Percentiles rank a stretch among this genome's conserved stretches.
Conservation (phyloP, 805 yeast species). For the Grigorovia humatica region DNA sequence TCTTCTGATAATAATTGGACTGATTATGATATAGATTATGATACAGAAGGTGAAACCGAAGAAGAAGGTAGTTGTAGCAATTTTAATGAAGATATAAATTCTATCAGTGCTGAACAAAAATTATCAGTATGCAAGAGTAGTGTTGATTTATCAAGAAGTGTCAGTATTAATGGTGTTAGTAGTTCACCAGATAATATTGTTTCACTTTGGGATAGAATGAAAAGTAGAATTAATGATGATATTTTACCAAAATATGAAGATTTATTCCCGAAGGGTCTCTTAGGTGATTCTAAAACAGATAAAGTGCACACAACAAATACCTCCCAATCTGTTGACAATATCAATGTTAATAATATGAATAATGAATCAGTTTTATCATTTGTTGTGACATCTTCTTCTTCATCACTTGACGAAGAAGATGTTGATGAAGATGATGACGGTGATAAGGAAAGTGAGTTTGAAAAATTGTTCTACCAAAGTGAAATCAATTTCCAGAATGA, state of each 20-base stretch:
- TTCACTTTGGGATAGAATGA: conserved; percentile 31
- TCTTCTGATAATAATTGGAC: background rate
- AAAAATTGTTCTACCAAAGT: conserved; percentile 18
- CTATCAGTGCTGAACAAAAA: background rate
- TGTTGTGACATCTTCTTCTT: background rate
- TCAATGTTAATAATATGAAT: conserved; percentile 13
- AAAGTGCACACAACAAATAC: background rate
- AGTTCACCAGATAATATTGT: background rate
- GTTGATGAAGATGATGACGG: conserved; percentile 17
- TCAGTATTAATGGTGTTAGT: background rate
- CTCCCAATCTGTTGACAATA: background rate
- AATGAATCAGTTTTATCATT: background rate
- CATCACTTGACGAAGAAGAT: conserved; percentile 13
- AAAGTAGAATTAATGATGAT: conserved; percentile 33
- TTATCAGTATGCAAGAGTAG: background rate
- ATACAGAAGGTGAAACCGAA: background rate
- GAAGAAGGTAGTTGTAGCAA: background rate
- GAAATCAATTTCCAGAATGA: conserved; percentile 47
- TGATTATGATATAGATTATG: background rate
- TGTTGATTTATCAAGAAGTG: background rate
- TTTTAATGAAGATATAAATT: background rate
- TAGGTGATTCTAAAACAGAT: conserved; percentile 1
- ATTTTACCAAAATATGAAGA: conserved; percentile 64
- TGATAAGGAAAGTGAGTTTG: background rate
- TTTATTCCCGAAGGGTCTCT: conserved; percentile 41